Evolutionary conservation across 1,139 yeast genomes (phyloP).

Genomic region (Candida buenavistaensis): DNA sequence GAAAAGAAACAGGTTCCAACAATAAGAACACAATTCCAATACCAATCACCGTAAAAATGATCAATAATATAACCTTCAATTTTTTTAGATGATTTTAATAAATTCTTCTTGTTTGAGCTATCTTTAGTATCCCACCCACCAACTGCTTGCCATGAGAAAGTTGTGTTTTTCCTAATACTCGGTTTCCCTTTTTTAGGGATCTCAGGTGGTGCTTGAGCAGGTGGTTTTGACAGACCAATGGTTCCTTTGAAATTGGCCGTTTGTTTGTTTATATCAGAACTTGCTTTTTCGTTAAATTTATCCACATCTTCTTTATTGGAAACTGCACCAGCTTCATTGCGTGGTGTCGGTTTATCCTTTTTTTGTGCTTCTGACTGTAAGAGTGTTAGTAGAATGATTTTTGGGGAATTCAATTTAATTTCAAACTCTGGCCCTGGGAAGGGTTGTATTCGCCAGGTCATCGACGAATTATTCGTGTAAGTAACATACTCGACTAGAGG

Average conservation of each 20-base stretch:
- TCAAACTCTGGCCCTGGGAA: no score
- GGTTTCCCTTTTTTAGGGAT: constrained; percentile 17
- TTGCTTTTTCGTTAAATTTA: constrained; percentile 27
- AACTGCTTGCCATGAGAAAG: constrained; percentile 43
- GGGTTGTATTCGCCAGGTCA: no score
- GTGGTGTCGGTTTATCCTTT: not conserved
- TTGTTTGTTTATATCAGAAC: constrained; percentile 17
- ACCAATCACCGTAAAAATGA: constrained; percentile 70
- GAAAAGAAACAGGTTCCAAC: constrained; percentile 72
- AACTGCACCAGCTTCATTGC: not conserved
- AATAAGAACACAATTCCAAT: constrained; percentile 63
- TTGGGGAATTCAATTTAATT: no score
- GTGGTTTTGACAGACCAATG: constrained; percentile 9
- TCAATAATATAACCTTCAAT: constrained; percentile 65
- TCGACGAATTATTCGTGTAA: no score
- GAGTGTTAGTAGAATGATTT: not conserved
- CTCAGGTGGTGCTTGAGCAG: constrained; percentile 7
- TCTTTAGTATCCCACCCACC: constrained; percentile 39
- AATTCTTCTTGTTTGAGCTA: constrained; percentile 24
- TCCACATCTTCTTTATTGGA: constrained; percentile 32
- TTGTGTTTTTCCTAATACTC: constrained; percentile 29
- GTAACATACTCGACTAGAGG: constrained; percentile 5
- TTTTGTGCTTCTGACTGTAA: constrained; percentile 4
- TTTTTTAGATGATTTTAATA: constrained; percentile 25
- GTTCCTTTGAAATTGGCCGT: constrained; percentile 5